phyloP scores from a whole-genome alignment of 208 protist species.

The Trypanosomatidae sp. region DNA sequence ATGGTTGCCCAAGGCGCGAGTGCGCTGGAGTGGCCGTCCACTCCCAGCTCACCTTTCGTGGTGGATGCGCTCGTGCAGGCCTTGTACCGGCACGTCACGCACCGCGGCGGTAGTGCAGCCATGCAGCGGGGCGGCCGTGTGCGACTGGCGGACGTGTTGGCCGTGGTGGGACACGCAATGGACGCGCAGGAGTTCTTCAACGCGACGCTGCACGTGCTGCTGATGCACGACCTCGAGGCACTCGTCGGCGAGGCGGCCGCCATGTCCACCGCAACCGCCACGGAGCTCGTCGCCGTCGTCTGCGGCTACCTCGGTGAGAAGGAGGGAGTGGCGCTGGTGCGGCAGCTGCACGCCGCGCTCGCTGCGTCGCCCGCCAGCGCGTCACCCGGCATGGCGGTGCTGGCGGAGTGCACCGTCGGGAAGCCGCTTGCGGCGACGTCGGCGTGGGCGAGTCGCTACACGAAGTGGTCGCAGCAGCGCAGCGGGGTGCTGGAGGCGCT shows the following conservation, averaged over 20 bases:
- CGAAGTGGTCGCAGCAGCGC: conserved; percentile 19
- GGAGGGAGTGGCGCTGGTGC: conserved; percentile 6
- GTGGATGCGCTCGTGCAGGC: conserved; percentile 39
- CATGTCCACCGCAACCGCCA: conserved; percentile 6
- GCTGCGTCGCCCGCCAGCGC: neutral
- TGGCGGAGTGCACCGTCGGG: conserved; percentile 17
- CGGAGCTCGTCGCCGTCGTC: conserved; percentile 17
- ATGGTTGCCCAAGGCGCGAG: conserved; percentile 60
- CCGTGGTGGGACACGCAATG: conserved; percentile 12
- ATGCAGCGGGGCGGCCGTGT: too few species aligned
- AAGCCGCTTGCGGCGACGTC: conserved; percentile 16
- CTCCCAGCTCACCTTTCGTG: conserved; percentile 15
- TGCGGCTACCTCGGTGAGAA: conserved; percentile 20
- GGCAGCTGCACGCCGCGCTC: conserved; percentile 4
- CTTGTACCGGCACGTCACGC: conserved; percentile 33
- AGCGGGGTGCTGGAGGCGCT: neutral
- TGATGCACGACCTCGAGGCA: conserved; percentile 5
- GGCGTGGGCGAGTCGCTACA: conserved; percentile 7
- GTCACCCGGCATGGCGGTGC: conserved; percentile 4
- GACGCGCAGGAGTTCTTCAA: conserved; percentile 26
- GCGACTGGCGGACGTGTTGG: conserved; percentile 19
- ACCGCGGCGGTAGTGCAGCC: too few species aligned
- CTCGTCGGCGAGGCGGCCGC: neutral
- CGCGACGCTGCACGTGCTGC: conserved; percentile 16
- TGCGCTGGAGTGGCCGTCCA: conserved; percentile 31